Conservation (phyloP, 306 rosid genomes). For the Delonix regia region DNA sequence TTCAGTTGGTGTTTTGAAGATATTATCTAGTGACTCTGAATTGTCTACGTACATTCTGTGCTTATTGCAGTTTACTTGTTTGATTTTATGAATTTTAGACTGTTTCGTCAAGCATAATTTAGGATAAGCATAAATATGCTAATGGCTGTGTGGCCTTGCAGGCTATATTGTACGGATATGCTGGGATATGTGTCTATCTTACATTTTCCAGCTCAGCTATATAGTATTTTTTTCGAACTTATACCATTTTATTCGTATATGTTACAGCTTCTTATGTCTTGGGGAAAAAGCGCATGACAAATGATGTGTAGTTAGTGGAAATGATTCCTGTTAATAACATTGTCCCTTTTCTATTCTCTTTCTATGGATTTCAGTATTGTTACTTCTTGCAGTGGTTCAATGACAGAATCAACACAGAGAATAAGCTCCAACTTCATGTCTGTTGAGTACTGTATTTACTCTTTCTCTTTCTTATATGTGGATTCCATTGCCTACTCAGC, state of each 20-base stretch:
- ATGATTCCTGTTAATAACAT: background rate
- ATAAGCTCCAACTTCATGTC: background rate
- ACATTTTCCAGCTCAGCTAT: background rate
- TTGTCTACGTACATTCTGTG: background rate
- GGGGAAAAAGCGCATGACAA: background rate
- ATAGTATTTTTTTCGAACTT: background rate
- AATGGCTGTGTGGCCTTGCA: background rate
- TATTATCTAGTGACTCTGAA: background rate
- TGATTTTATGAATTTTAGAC: background rate
- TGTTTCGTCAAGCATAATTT: background rate
- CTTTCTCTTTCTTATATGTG: background rate
- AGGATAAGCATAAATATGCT: background rate
- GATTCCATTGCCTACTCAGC: conserved; percentile 19
- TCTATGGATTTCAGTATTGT: conserved; percentile 6
- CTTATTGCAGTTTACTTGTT: background rate
- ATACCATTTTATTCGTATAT: background rate
- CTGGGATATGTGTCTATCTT: background rate
- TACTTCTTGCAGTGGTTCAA: conserved; percentile 41
- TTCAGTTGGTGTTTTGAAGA: background rate
- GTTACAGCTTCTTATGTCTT: background rate
- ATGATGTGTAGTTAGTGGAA: background rate
- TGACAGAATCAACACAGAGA: background rate
- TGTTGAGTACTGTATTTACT: background rate
- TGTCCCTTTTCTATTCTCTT: background rate
- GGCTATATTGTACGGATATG: background rate